A percentile compares a stretch with the other conserved stretches of the same genome.
Evolutionary conservation across 768 basidiomycete species (phyloP).

Genomic region (Hericium erinaceus): DNA sequence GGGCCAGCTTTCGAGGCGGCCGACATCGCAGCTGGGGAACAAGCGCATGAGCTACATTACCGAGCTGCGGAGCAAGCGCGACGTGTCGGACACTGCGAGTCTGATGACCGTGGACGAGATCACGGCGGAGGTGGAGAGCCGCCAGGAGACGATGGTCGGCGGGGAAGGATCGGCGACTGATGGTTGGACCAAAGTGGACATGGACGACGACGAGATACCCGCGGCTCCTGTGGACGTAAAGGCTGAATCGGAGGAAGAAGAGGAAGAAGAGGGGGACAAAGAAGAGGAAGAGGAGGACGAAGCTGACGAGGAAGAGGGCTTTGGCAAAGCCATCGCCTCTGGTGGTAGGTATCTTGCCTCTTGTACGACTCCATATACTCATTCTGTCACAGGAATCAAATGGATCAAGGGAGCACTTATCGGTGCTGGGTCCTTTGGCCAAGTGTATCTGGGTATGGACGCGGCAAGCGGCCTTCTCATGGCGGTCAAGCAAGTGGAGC

Average conservation of each 20-base stretch:
- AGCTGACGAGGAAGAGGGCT: conserved; percentile 34
- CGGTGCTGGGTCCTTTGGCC: conserved; percentile 90
- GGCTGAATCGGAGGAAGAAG: conserved; percentile 20
- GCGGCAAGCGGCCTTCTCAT: conserved; percentile 83
- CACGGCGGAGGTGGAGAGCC: conserved; percentile 87
- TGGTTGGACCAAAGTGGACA: conserved; percentile 60
- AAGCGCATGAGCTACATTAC: conserved; percentile 76
- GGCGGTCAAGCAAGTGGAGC: conserved; percentile 96
- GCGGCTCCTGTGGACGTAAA: neutral
- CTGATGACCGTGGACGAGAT: conserved; percentile 96
- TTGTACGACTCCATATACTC: neutral
- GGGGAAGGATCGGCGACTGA: conserved; percentile 35
- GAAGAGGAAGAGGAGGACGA: conserved; percentile 36
- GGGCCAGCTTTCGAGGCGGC: conserved; percentile 23
- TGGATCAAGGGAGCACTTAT: conserved; percentile 98
- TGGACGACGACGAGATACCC: conserved; percentile 23
- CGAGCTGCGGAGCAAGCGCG: conserved; percentile 72
- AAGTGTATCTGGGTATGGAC: conserved; percentile 94
- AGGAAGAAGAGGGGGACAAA: conserved; percentile 30
- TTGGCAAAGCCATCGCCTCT: conserved; percentile 44
- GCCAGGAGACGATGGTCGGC: conserved; percentile 40
- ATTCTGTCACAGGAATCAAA: conserved; percentile 48
- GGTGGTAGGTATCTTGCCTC: conserved; percentile 26
- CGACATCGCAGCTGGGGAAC: conserved; percentile 55
- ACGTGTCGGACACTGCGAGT: conserved; percentile 82